These are phyloP conservation scores for Leishmania gerbilli DNA, from an alignment of 208 protist species.

Conservation along the genomic window DNA sequence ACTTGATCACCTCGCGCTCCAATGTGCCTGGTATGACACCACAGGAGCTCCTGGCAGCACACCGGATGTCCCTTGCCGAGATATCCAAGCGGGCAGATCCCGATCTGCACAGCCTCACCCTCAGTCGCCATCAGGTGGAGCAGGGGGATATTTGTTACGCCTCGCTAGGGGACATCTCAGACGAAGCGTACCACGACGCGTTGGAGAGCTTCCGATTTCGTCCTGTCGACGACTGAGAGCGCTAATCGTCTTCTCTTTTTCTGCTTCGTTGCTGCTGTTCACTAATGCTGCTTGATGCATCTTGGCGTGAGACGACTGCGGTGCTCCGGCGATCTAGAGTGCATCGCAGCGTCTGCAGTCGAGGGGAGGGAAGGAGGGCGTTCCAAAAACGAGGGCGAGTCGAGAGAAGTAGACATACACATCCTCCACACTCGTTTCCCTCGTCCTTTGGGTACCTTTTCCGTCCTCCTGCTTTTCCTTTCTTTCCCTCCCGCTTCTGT, in stretches of 20 bases:
- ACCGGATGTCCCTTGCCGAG: conserved; percentile 54
- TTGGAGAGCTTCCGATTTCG: conserved; percentile 59
- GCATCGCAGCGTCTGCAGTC: not conserved
- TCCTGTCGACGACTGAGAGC: conserved; percentile 10
- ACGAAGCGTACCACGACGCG: conserved; percentile 43
- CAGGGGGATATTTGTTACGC: conserved; percentile 29
- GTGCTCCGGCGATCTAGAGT: not conserved
- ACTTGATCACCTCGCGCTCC: conserved; percentile 46
- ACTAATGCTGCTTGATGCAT: too few species aligned
- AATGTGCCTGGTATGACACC: conserved; percentile 70
- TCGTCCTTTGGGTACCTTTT: not conserved
- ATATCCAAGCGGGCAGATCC: conserved; percentile 37
- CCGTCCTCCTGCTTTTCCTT: not conserved
- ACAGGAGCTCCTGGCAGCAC: conserved; percentile 55
- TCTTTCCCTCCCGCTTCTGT: not conserved
- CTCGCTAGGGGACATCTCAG: conserved; percentile 31
- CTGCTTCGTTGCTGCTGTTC: not conserved
- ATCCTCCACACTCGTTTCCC: not conserved
- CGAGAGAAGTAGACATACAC: not conserved
- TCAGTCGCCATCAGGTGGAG: conserved; percentile 74
- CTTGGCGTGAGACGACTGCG: not conserved
- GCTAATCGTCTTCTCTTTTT: not conserved
- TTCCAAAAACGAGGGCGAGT: not conserved
- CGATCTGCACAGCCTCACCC: conserved; percentile 71
- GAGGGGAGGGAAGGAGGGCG: not conserved